Percentiles rank a stretch among this genome's conserved stretches.
These are phyloP conservation scores for Clitopilus hobsonii DNA, from an alignment of 768 basidiomycete species.

Conservation along the genomic window DNA sequence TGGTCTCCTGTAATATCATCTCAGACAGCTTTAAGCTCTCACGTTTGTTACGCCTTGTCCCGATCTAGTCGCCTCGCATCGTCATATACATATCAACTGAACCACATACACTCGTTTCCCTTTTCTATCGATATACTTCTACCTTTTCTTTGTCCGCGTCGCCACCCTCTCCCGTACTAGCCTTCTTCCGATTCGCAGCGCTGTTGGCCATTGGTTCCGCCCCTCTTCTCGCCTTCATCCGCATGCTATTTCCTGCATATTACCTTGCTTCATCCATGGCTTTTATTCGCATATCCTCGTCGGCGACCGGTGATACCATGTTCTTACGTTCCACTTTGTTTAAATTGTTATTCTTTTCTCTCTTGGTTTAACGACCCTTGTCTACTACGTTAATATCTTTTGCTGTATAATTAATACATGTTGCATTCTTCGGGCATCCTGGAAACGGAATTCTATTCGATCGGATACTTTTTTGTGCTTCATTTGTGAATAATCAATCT, in stretches of 20 bases:
- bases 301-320: neutral
- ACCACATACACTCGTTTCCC: neutral
- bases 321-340: neutral
- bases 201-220: neutral
- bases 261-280: neutral
- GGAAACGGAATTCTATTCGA: neutral
- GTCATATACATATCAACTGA: constrained; percentile 1
- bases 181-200: neutral
- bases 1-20: constrained; percentile 55
- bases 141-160: neutral
- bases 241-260: neutral
- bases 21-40: neutral
- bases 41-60: neutral
- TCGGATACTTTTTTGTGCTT: neutral
- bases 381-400: constrained; percentile 1
- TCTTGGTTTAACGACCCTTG: neutral
- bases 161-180: neutral
- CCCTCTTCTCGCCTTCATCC: neutral
- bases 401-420: neutral
- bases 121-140: neutral
- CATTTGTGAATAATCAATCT: neutral
- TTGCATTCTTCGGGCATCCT: neutral
- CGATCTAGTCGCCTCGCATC: neutral
- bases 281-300: neutral
- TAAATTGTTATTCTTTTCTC: neutral